Evolutionary conservation across 2,329 filamentous ascomycete genomes (phyloP), one percentile per base, ranked within the genome.

Genomic region (Colletotrichum liriopes): DNA sequence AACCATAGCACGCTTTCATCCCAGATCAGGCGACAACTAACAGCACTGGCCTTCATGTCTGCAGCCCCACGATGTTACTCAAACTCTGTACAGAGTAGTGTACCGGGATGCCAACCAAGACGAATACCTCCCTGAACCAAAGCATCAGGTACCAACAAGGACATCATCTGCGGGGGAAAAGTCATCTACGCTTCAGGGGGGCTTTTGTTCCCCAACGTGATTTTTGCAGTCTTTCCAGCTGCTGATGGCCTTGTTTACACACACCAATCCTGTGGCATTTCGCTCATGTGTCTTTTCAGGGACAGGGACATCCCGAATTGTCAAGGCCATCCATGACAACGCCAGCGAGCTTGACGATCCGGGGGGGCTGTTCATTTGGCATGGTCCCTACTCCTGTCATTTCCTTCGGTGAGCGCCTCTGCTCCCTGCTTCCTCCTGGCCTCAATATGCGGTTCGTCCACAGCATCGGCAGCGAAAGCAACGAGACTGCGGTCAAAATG

Each of bases 401-500:
- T 20, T 81, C 84, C n/a, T 82, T 91, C 0, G 88, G 84, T 0
- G 84, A 88, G 74, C 83, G 86, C 1, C 81, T 91, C 5, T 86
- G 84, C 20, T 78, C 78, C 1, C 77, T 87, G 2, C 82, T 90
- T 2, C 89, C 89, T 0, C 75, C 78, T 37, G 35, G 35, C 35
- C 80, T 91, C 0, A 85, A 88, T 71, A 87, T 88, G 72, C 84
- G 88, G 0, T 86, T 90, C 76, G 91, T 91, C 74, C 81, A 90
- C 12, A 88, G 82, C 62, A 91, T 89, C 0, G 89, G 89, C 1
- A 85, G 84, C 3, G 89, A 91, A 77, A 86, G 83, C 55, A 89
- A 86, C 72, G 90, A 93, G 74, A 89, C 89, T 3, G 91, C 91
- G 2, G 90, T 93, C 69, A 89, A 90, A 68, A 84, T 93, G 74